These are phyloP conservation scores for Nemania bipapillata DNA, from an alignment of 2,329 filamentous ascomycete genomes.

Conservation along the genomic window DNA sequence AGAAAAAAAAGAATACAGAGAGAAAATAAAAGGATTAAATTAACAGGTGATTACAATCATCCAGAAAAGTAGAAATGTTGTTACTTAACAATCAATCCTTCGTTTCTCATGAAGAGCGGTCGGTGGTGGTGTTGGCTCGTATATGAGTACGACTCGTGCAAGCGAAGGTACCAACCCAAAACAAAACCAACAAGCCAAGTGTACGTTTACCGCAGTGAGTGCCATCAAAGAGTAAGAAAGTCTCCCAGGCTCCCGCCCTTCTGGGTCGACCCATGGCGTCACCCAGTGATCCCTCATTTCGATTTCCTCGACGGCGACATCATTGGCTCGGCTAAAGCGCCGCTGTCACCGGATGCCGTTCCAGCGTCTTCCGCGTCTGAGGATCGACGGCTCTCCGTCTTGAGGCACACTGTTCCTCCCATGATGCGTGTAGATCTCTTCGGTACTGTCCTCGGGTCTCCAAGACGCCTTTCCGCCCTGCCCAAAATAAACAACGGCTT, in stretches of 20 bases:
- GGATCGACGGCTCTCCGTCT: constrained; percentile 33
- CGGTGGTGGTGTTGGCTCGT: neutral
- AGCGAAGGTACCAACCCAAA: constrained; percentile 18
- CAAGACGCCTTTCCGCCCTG: constrained; percentile 5
- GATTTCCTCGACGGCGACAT: constrained; percentile 18
- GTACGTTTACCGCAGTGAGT: constrained; percentile 23
- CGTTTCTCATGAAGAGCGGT: constrained; percentile 14
- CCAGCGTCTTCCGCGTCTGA: constrained; percentile 30
- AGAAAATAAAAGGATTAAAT: too few species aligned
- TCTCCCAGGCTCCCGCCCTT: constrained; percentile 37
- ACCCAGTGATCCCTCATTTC: constrained; percentile 36
- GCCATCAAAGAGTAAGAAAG: constrained; percentile 16
- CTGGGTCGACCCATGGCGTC: constrained; percentile 39
- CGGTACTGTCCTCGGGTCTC: neutral
- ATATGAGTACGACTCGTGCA: constrained; percentile 8
- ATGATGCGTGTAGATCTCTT: constrained; percentile 19
- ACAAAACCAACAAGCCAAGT: constrained; percentile 9
- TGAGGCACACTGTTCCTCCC: constrained; percentile 21
- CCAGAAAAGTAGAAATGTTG: neutral
- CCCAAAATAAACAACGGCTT: neutral
- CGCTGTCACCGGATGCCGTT: constrained; percentile 36
- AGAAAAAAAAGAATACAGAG: neutral
- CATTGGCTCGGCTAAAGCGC: constrained; percentile 39
- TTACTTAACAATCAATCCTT: constrained; percentile 9
- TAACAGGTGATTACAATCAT: too few species aligned